A percentile compares a stretch with the other conserved stretches of the same genome.
These are phyloP conservation scores for Termitomyces sp. DNA, from an alignment of 768 basidiomycete genomes.

Conservation along the genomic window DNA sequence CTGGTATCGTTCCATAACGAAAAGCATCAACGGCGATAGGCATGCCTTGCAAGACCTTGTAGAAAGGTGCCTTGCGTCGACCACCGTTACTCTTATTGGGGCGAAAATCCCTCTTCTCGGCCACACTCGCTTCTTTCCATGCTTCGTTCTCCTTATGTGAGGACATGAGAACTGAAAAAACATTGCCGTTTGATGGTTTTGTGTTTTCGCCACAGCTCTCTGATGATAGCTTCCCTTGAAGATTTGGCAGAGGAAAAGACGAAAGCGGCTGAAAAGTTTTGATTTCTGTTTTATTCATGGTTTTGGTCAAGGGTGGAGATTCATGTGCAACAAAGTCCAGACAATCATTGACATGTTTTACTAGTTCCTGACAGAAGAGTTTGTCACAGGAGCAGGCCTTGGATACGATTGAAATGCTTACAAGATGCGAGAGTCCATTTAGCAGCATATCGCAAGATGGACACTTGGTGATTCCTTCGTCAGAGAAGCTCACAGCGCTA, in stretches of 20 bases:
- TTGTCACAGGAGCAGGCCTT: not conserved
- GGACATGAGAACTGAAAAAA: slow-evolving; percentile 88
- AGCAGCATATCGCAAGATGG: slow-evolving; percentile 26
- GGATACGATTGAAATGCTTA: slow-evolving; percentile 4
- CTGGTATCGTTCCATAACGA: slow-evolving; percentile 87
- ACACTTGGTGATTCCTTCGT: slow-evolving; percentile 12
- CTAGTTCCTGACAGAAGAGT: slow-evolving; percentile 36
- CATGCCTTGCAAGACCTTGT: slow-evolving; percentile 95
- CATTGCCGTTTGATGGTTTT: slow-evolving; percentile 25
- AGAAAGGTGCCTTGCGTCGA: slow-evolving; percentile 85
- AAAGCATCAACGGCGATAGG: slow-evolving; percentile 98
- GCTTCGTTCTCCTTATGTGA: slow-evolving; percentile 74
- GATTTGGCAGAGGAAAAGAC: slow-evolving; percentile 12
- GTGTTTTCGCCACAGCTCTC: slow-evolving; percentile 16
- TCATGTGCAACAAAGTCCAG: slow-evolving; percentile 26
- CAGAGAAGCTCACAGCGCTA: not conserved
- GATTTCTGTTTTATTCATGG: not conserved
- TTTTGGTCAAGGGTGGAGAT: not conserved
- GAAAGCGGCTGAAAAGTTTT: slow-evolving; percentile 8
- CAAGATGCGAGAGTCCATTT: slow-evolving; percentile 11
- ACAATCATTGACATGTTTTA: slow-evolving; percentile 57
- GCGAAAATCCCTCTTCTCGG: slow-evolving; percentile 45
- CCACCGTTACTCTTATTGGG: slow-evolving; percentile 43
- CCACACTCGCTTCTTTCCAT: slow-evolving; percentile 76
- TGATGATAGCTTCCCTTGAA: slow-evolving; percentile 13